Base-by-base conservation (phyloP, 2,329 filamentous ascomycete genomes). In the Neophaeococcomyces aloes region DNA sequence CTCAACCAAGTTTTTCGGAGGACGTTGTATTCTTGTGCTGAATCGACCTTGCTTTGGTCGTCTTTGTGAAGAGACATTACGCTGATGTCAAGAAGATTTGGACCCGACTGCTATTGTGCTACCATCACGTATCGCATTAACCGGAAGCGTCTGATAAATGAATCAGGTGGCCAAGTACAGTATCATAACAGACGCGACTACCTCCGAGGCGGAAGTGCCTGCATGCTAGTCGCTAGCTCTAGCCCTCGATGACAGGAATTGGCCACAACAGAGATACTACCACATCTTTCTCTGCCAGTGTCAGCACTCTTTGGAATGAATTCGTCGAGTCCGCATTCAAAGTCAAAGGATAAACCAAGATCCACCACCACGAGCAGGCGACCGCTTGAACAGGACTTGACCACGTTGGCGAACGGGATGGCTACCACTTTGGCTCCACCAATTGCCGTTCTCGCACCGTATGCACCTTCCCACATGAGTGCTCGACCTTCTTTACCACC, bases 201-300 rank as follows among this genome's bases (percentile, higher is more conserved):
- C 23, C 23, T 27, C 23, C 5, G 10, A 27, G 23, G 23, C 10
- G 17, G 31, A 18, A 23, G 31, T 11, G 7, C 13, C 21, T 27
- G 15, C 13, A 13, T 6, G 21, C 7, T 31, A 4, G 34, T 42
- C 30, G 30, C n/a, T 11, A 25, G 11, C 18, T 27, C 19, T 29
- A 42, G 39, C 27, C 31, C 30, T 42, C 31, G 8, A 35, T 42
- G 39, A 42, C 30, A 14, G 19, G 17, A 14, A 15, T 19, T 19
- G 30, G 21, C 17, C 27, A 34, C 3, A 18, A 17, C 8, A 29
- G 7, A 5, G 23, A 15, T 29, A 10, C 23, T 7, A 21, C 3
- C 17, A 18, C 11, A 8, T 35, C 39, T 5, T 17, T 25, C 14
- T 17, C 18, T 11, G 37, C 4, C 17, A 18, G 10, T 25, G 11